These are phyloP conservation scores for Coniferiporia weirii DNA, from an alignment of 1,284 basidiomycete species.

Conservation along the genomic window DNA sequence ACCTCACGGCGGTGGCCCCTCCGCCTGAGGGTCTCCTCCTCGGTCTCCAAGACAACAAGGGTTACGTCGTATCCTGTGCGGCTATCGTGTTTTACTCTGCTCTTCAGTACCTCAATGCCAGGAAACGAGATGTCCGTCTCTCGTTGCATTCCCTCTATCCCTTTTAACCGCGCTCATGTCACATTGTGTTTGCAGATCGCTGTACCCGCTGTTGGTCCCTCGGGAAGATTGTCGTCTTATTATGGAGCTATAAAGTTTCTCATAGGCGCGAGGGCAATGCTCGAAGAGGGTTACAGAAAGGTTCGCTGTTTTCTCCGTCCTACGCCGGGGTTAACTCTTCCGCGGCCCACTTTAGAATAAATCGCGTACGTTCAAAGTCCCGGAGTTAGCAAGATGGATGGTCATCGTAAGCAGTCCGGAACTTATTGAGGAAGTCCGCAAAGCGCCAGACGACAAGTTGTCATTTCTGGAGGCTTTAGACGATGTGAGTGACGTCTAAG, in stretches of 20 bases:
- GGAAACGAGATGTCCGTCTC: neutral
- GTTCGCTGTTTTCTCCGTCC: neutral
- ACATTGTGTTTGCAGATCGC: constrained; percentile 1
- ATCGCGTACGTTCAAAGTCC: constrained; percentile 29
- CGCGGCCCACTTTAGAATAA: constrained; percentile 4
- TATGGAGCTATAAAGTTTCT: constrained; percentile 6
- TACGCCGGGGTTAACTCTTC: neutral
- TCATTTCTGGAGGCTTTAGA: constrained; percentile 27
- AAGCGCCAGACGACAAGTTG: constrained; percentile 30
- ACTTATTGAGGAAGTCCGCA: constrained; percentile 33
- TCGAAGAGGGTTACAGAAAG: constrained; percentile 13
- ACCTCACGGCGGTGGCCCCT: too few relatives aligned
- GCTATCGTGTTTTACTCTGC: neutral
- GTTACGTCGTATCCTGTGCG: neutral
- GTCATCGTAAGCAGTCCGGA: constrained; percentile 29
- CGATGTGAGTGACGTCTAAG: constrained; percentile 22
- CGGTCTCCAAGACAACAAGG: neutral
- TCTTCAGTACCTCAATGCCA: neutral
- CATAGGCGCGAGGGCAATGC: neutral
- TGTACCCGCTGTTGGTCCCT: constrained; percentile 9
- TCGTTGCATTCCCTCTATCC: neutral
- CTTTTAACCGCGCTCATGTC: neutral
- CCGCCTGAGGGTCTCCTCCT: too few relatives aligned
- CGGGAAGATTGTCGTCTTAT: constrained; percentile 10
- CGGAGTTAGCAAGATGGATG: constrained; percentile 28